Evolutionary conservation across 176 grass and related monocot genomes (phyloP), one percentile per base, ranked within the genome.

Genomic region (Alopecurus myosuroides): DNA sequence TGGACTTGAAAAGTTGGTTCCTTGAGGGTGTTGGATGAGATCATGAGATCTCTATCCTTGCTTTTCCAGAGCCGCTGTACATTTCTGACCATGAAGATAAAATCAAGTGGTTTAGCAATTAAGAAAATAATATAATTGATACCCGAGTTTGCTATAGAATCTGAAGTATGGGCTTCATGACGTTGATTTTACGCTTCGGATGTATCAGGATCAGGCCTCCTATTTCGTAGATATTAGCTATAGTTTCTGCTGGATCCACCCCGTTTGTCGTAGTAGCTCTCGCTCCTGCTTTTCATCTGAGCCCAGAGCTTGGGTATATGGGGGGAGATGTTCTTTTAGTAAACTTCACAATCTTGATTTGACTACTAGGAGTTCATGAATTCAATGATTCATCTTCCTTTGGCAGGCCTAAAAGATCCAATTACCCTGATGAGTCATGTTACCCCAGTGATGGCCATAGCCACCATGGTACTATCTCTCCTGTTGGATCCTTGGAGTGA

Each of bases 351-450:
- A 36, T 65, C 74, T 19, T 71, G 6, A 67, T 85, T 66, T 72
- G 44, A 52, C 5, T 65, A 68, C 57, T 58, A 23, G 40, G 61
- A 77, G 20, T 67, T 89, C 39, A 88, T 84, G 28, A 82, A 33
- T 22, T 64, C 37, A 74, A 74, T 45, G 33, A 74, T 58, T 40
- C 83, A 31, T 52, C 63, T 87, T 80, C 63, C 45, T 88, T 85
- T 87, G 77, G 57, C 87, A 99, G 97, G 97, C 79, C 78, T 99
- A 39, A 99, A 96, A 87, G 85, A 99, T 89, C 97, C 97, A 64
- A 99, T 99, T 78, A 99, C 89, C 55, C 51, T 99, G 70, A 99
- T 99, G 97, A 96, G 92, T 88, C 86, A 94, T 79, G 91, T 99
- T 83, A 94, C 97, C 69, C 97, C 97, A 67, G 81, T 95, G 73